Percentiles rank a stretch among this genome's conserved stretches.
phyloP scores from a whole-genome alignment of 352 stramenopile genomes.

The Phytophthora tubulina region DNA sequence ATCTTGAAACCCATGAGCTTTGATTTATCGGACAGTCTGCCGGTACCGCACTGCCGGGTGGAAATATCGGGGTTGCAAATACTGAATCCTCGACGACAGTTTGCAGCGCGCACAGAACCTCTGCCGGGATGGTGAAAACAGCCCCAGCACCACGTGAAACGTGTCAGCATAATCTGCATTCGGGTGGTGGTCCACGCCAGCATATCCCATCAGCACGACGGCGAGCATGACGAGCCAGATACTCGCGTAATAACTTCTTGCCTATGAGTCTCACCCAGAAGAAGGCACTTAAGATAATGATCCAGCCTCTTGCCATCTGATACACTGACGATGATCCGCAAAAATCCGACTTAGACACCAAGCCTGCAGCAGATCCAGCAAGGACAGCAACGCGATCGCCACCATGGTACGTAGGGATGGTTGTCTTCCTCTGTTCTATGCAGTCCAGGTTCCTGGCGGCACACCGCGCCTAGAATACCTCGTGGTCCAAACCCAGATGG shows the following conservation, averaged over 20 bases:
- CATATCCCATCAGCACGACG: slow-evolving; percentile 76
- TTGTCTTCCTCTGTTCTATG: slow-evolving; percentile 28
- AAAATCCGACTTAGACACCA: slow-evolving; percentile 88
- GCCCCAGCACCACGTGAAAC: slow-evolving; percentile 71
- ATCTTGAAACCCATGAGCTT: too few relatives aligned
- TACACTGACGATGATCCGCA: slow-evolving; percentile 92
- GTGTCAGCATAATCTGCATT: slow-evolving; percentile 25
- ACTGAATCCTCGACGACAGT: slow-evolving; percentile 86
- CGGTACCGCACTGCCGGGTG: too few relatives aligned
- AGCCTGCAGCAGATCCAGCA: slow-evolving; percentile 88
- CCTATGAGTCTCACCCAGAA: slow-evolving; percentile 87
- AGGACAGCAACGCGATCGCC: slow-evolving; percentile 69
- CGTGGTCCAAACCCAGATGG: too few relatives aligned
- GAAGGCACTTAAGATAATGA: slow-evolving; percentile 93
- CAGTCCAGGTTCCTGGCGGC: not conserved
- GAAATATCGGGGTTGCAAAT: too few relatives aligned
- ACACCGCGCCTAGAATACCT: too few relatives aligned
- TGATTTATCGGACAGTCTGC: too few relatives aligned
- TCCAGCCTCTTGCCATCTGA: slow-evolving; percentile 91
- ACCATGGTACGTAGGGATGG: slow-evolving; percentile 62
- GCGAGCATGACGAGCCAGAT: slow-evolving; percentile 82
- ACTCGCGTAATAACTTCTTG: slow-evolving; percentile 87
- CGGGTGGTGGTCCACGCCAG: slow-evolving; percentile 54
- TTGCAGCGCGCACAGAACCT: slow-evolving; percentile 88
- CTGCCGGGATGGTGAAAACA: slow-evolving; percentile 82